phyloP scores from a whole-genome alignment of 2,329 filamentous ascomycete genomes.

The Curvularia spicifera region DNA sequence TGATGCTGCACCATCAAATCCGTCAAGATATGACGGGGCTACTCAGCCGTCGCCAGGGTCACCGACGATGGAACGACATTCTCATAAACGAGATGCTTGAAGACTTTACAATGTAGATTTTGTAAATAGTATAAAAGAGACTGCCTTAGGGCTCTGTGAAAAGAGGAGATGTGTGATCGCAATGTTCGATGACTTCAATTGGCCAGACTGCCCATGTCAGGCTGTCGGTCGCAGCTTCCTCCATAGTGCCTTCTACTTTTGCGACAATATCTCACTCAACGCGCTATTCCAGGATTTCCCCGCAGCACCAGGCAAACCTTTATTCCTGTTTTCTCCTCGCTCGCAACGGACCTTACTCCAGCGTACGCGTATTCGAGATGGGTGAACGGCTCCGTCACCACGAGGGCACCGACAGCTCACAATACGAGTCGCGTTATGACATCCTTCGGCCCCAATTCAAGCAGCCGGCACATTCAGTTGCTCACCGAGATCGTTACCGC shows the following conservation, averaged over 20 bases:
- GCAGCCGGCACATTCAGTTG: slow-evolving; percentile 12
- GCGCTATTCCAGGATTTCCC: slow-evolving; percentile 2
- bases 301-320: not conserved
- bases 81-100: slow-evolving; percentile 36
- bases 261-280: slow-evolving; percentile 13
- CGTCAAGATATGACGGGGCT: slow-evolving; percentile 17
- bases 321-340: not conserved
- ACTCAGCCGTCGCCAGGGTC: slow-evolving; percentile 30
- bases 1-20: slow-evolving; percentile 16
- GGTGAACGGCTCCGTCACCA: slow-evolving; percentile 20
- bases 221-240: slow-evolving; percentile 29
- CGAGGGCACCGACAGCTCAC: slow-evolving; percentile 10
- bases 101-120: not conserved
- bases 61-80: slow-evolving; percentile 32
- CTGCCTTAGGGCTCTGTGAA: not conserved
- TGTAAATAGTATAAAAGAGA: not conserved
- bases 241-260: slow-evolving; percentile 27
- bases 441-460: slow-evolving; percentile 24
- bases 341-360: not conserved
- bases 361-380: slow-evolving; percentile 23
- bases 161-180: not conserved
- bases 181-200: not conserved
- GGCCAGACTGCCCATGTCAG: not conserved
- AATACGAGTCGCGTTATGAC: slow-evolving; percentile 18
- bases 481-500: slow-evolving; percentile 37